Evolutionary conservation across 176 grass and related monocot species (phyloP).

Genomic region (maize (Zea mays)): DNA sequence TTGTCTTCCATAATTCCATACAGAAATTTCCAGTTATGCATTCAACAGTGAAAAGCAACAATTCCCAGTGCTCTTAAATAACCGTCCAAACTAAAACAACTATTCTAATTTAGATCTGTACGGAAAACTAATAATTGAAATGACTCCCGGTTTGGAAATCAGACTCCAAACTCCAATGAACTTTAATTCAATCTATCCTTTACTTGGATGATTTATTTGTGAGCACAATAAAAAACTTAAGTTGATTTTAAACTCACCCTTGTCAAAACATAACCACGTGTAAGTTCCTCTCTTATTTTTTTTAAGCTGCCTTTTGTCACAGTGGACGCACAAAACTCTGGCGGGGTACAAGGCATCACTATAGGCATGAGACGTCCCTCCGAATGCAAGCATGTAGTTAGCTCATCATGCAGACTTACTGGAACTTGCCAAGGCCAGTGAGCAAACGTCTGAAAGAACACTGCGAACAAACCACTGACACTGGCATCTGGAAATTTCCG

Average conservation of each 20-base stretch:
- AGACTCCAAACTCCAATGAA: not conserved
- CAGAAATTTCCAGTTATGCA: not conserved
- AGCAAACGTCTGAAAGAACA: constrained; percentile 69
- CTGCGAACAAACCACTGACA: constrained; percentile 46
- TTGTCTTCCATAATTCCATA: not conserved
- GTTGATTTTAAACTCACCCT: constrained; percentile 38
- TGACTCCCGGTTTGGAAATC: not conserved
- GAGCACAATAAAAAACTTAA: not conserved
- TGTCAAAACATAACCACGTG: constrained; percentile 58
- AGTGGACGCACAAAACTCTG: constrained; percentile 66
- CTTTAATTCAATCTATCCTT: not conserved
- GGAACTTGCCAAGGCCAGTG: constrained; percentile 62
- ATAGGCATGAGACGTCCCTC: constrained; percentile 66
- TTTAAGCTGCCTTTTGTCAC: constrained; percentile 54
- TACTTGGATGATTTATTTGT: not conserved
- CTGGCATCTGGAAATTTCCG: constrained; percentile 47
- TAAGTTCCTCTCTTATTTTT: constrained; percentile 65
- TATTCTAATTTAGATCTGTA: not conserved
- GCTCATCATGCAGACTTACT: constrained; percentile 51
- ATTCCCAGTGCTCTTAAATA: not conserved
- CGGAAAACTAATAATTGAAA: not conserved
- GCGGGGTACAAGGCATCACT: constrained; percentile 68
- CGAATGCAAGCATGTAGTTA: constrained; percentile 16
- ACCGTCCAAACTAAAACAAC: constrained; percentile 11
- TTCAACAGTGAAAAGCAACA: constrained; percentile 5